A percentile compares a stretch with the other conserved stretches of the same genome.
Evolutionary conservation across 495 filamentous ascomycete genomes (phyloP).

Genomic region (Trichodelitschia bisporula): DNA sequence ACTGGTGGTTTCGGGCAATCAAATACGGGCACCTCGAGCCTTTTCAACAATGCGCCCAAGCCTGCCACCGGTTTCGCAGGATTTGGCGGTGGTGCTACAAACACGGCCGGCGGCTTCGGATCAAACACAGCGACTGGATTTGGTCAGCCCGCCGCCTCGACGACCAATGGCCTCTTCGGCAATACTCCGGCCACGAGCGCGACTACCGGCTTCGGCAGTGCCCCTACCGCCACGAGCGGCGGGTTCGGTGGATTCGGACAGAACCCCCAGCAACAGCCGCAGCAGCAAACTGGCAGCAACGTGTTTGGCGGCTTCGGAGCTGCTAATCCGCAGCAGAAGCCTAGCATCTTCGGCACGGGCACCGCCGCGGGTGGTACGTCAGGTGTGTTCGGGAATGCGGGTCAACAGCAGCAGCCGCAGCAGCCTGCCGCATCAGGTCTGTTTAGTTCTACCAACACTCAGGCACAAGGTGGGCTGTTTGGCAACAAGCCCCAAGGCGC

Average conservation of each 20-base stretch:
- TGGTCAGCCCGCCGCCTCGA: neutral
- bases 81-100: too few species aligned
- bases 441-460: constrained; percentile 21
- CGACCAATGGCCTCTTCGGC: neutral
- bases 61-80: too few species aligned
- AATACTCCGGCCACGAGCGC: constrained; percentile 1
- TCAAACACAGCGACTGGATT: neutral
- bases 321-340: constrained; percentile 2
- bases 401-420: constrained; percentile 17
- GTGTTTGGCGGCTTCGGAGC: constrained; percentile 12
- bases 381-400: constrained; percentile 1
- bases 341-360: neutral
- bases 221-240: constrained; percentile 6
- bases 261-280: constrained; percentile 18
- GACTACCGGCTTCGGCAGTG: constrained; percentile 5
- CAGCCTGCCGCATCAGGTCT: constrained; percentile 17
- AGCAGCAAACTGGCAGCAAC: constrained; percentile 17
- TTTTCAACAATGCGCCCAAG: too few species aligned
- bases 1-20: too few species aligned
- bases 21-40: too few species aligned
- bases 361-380: neutral
- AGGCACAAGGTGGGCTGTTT: constrained; percentile 32
- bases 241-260: constrained; percentile 25
- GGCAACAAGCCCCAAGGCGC: constrained; percentile 24
- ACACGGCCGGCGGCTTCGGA: too few species aligned